A percentile compares a stretch with the other conserved stretches of the same genome.
phyloP scores from a whole-genome alignment of 371 early-diverging fungal species.

The Blakeslea trispora region DNA sequence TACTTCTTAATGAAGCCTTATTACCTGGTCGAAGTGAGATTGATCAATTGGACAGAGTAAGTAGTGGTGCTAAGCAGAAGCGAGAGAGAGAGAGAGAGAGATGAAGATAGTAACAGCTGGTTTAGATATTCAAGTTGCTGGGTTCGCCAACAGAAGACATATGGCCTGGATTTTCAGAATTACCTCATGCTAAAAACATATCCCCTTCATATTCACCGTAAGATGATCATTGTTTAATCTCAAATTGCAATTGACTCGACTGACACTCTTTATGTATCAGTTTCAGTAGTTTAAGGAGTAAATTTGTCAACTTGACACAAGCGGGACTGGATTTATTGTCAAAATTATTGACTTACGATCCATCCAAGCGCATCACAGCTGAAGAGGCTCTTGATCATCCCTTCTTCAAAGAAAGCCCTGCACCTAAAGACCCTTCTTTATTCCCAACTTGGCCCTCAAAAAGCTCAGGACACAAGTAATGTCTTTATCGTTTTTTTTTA shows the following conservation, averaged over 20 bases:
- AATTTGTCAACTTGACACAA: constrained; percentile 74
- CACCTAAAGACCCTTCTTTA: constrained; percentile 89
- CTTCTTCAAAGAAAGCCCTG: constrained; percentile 88
- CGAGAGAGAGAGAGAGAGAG: too few relatives aligned
- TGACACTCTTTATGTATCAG: constrained; percentile 18
- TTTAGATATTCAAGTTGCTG: constrained; percentile 74
- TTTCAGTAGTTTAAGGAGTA: constrained; percentile 57
- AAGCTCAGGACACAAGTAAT: constrained; percentile 70
- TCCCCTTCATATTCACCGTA: constrained; percentile 55
- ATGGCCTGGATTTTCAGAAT: constrained; percentile 74
- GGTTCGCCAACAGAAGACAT: constrained; percentile 70
- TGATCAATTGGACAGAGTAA: constrained; percentile 76
- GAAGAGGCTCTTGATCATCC: constrained; percentile 82
- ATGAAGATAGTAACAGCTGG: too few relatives aligned
- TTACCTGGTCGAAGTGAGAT: constrained; percentile 80
- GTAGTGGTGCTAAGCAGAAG: too few relatives aligned
- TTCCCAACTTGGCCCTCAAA: constrained; percentile 97
- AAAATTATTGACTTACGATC: constrained; percentile 87
- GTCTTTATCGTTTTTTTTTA: background rate
- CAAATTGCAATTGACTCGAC: too few relatives aligned
- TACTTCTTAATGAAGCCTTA: constrained; percentile 74
- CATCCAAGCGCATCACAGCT: constrained; percentile 83
- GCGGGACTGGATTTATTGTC: constrained; percentile 81
- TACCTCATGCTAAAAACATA: constrained; percentile 76
- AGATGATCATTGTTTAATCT: too few relatives aligned